Conservation (phyloP, 176 grass and related monocot genomes). For the Tillandsia fasciculata region DNA sequence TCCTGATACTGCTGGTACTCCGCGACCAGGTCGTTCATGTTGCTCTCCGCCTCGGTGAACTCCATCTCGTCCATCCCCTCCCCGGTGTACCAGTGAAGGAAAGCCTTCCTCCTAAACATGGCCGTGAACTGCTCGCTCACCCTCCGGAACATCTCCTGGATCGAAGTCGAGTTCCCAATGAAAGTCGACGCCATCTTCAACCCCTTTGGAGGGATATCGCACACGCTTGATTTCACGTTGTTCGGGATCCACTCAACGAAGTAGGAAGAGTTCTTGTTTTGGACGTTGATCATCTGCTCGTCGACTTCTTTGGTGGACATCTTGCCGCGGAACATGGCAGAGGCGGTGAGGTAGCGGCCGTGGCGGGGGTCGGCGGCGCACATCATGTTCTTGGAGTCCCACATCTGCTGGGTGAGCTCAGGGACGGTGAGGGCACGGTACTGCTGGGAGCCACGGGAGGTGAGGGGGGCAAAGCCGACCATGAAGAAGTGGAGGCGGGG, state of each 20-base stretch:
- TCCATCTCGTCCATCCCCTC: constrained; percentile 99
- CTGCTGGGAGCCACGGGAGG: constrained; percentile 79
- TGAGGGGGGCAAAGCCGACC: constrained; percentile 82
- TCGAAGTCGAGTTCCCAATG: constrained; percentile 57
- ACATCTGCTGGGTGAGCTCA: constrained; percentile 92
- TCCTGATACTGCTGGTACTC: constrained; percentile 96
- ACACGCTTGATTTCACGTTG: constrained; percentile 85
- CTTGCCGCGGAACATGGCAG: constrained; percentile 89
- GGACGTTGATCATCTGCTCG: constrained; percentile 92
- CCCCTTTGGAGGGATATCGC: constrained; percentile 70
- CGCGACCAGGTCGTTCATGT: constrained; percentile 79
- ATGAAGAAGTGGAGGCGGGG: constrained; percentile 87
- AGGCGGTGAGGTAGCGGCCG: constrained; percentile 73
- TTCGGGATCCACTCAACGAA: constrained; percentile 95
- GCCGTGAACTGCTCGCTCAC: constrained; percentile 93
- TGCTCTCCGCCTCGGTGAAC: constrained; percentile 78
- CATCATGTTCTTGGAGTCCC: constrained; percentile 99
- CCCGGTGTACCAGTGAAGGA: constrained; percentile 95
- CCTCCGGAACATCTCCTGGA: constrained; percentile 77
- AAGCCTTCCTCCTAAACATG: constrained; percentile 99
- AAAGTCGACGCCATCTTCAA: constrained; percentile 71
- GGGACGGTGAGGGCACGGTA: constrained; percentile 80
- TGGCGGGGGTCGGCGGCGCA: constrained; percentile 85
- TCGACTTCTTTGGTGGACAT: constrained; percentile 99
- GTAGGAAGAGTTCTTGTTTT: constrained; percentile 95